Conservation (phyloP, 495 filamentous ascomycete species). For the Podospora conica region DNA sequence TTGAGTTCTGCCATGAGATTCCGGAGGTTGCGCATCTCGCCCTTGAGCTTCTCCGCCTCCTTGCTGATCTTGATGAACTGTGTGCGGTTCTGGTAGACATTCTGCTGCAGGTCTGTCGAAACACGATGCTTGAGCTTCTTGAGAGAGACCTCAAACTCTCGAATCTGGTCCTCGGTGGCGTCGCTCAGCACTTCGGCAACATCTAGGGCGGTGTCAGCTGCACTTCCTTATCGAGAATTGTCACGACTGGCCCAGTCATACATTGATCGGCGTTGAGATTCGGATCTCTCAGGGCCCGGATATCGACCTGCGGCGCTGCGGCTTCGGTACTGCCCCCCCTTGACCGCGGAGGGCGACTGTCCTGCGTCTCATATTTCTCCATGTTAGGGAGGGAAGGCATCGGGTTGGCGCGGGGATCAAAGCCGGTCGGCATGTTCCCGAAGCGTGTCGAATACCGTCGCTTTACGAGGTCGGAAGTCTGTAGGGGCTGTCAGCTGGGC, state of each 20-base stretch:
- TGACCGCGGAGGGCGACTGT: conserved; percentile 39
- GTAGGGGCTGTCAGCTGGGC: conserved; percentile 5
- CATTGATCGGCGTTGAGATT: conserved; percentile 66
- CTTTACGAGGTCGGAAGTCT: conserved; percentile 92
- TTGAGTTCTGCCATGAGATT: conserved; percentile 85
- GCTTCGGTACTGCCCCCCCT: conserved; percentile 39
- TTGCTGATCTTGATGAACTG: conserved; percentile 99
- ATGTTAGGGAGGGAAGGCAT: conserved; percentile 57
- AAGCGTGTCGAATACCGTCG: conserved; percentile 89
- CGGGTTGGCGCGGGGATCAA: conserved; percentile 56
- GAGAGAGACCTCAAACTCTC: conserved; percentile 69
- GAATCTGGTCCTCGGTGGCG: conserved; percentile 90
- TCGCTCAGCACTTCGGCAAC: conserved; percentile 75
- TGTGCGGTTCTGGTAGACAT: conserved; percentile 94
- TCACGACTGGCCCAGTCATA: conserved; percentile 1
- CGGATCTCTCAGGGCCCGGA: conserved; percentile 72
- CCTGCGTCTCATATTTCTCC: conserved; percentile 46
- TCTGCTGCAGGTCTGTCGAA: conserved; percentile 86
- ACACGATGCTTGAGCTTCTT: conserved; percentile 75
- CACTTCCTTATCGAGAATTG: neutral
- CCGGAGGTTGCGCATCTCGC: conserved; percentile 86
- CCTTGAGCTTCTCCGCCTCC: conserved; percentile 95
- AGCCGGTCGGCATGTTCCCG: conserved; percentile 63
- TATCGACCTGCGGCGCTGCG: conserved; percentile 53
- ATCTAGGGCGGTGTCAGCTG: conserved; percentile 29